Percentiles rank a stretch among this genome's conserved stretches.
Evolutionary conservation across 1,284 basidiomycete species (phyloP).

Genomic region (Wallemia mellicola): DNA sequence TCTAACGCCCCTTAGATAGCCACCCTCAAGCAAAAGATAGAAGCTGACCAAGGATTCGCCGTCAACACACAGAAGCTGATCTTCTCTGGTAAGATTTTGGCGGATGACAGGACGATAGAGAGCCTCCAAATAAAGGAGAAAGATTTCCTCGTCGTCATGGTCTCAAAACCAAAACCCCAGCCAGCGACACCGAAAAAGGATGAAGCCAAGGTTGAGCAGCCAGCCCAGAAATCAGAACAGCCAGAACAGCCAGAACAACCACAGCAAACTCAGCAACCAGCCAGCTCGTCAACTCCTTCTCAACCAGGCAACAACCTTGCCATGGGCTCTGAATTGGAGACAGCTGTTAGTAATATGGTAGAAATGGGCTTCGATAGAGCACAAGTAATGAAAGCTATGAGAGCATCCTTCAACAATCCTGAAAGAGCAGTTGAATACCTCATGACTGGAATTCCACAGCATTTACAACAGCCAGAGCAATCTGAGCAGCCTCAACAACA

Average conservation of each 20-base stretch:
- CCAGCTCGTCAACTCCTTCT: slow-evolving; percentile 10
- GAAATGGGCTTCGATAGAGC: slow-evolving; percentile 88
- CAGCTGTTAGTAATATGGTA: slow-evolving; percentile 47
- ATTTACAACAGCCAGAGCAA: slow-evolving; percentile 34
- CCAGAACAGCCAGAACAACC: slow-evolving; percentile 12
- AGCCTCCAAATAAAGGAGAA: slow-evolving; percentile 89
- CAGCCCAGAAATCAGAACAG: slow-evolving; percentile 11
- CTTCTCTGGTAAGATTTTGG: slow-evolving; percentile 62
- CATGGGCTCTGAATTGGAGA: slow-evolving; percentile 41
- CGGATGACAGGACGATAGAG: slow-evolving; percentile 62
- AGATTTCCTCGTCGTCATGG: slow-evolving; percentile 96
- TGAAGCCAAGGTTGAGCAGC: slow-evolving; percentile 6
- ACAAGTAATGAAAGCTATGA: slow-evolving; percentile 53
- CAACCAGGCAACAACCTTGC: slow-evolving; percentile 15
- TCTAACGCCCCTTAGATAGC: background rate
- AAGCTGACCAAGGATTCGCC: slow-evolving; percentile 40
- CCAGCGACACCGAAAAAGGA: background rate
- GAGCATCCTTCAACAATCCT: slow-evolving; percentile 91
- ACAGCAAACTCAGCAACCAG: slow-evolving; percentile 14
- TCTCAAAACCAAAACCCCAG: slow-evolving; percentile 28
- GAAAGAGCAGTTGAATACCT: slow-evolving; percentile 94
- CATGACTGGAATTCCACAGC: slow-evolving; percentile 33
- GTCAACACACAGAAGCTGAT: slow-evolving; percentile 68
- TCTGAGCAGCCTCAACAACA: slow-evolving; percentile 12
- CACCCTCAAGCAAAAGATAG: slow-evolving; percentile 53